Percentiles rank a stretch among this genome's conserved stretches.
Evolutionary conservation across 176 grass and related monocot species (phyloP).

Genomic region (Oryza rufipogon): DNA sequence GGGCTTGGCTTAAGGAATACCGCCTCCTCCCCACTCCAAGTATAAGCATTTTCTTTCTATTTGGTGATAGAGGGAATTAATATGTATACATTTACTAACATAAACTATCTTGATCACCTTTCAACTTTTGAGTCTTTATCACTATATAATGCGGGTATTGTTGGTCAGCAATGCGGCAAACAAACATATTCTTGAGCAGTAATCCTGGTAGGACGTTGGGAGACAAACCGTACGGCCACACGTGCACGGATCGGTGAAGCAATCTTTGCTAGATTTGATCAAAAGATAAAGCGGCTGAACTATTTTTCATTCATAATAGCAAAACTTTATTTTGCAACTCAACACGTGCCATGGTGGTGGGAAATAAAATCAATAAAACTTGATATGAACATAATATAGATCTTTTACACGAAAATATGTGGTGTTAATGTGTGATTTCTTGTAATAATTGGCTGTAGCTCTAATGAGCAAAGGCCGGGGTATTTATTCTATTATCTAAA

Average conservation of each 20-base stretch:
- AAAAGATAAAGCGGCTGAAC: constrained; percentile 7
- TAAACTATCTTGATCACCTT: background rate
- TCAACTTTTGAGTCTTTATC: background rate
- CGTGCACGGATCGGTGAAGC: background rate
- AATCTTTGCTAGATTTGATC: constrained; percentile 45
- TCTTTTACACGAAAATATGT: background rate
- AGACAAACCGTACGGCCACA: constrained; percentile 2
- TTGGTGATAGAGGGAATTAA: no score
- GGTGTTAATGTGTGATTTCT: no score
- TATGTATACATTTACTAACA: no score
- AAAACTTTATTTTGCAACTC: background rate
- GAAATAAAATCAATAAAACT: background rate
- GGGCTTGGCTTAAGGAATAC: no score
- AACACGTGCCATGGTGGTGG: background rate
- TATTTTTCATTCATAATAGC: background rate
- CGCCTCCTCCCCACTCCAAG: no score
- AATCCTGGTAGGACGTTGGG: constrained; percentile 20
- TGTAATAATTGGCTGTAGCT: no score
- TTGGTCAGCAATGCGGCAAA: background rate
- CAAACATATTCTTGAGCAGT: background rate
- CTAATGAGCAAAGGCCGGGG: no score
- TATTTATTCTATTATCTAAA: no score
- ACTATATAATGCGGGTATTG: background rate
- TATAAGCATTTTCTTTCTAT: no score
- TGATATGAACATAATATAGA: background rate